Conservation (phyloP, 495 filamentous ascomycete genomes). For the Neurospora tetrasperma region DNA sequence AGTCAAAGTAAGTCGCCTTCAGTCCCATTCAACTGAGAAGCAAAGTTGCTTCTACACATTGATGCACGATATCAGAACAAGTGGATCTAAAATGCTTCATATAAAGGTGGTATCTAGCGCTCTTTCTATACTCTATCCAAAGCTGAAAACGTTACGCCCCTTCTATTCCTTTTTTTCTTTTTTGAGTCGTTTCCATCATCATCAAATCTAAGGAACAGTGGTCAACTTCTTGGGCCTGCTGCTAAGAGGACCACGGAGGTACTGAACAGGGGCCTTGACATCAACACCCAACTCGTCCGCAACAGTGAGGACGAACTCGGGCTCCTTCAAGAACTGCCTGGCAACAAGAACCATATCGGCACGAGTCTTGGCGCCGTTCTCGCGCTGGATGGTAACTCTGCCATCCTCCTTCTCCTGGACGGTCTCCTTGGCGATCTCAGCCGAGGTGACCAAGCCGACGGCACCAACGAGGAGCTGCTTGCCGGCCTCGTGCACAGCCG, state of each 20-base stretch:
- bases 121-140: background rate
- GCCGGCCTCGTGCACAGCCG: constrained; percentile 44
- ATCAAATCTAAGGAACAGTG: background rate
- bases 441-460: constrained; percentile 62
- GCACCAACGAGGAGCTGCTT: constrained; percentile 53
- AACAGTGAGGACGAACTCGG: constrained; percentile 52
- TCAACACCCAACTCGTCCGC: constrained; percentile 51
- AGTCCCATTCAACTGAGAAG: too few species aligned
- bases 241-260: constrained; percentile 20
- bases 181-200: background rate
- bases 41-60: too few species aligned
- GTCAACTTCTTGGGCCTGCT: constrained; percentile 12
- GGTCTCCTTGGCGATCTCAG: constrained; percentile 45
- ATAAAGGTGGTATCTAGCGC: background rate
- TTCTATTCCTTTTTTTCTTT: background rate
- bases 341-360: constrained; percentile 57
- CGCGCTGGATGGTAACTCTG: constrained; percentile 30
- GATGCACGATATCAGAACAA: background rate
- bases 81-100: background rate
- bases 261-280: constrained; percentile 48
- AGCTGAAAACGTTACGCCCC: background rate
- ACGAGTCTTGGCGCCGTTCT: constrained; percentile 35
- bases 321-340: constrained; percentile 55
- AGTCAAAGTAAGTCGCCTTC: too few species aligned
- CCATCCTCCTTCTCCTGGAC: constrained; percentile 5